phyloP scores from a whole-genome alignment of 305 asterid genomes.

The Fraxinus velutina region DNA sequence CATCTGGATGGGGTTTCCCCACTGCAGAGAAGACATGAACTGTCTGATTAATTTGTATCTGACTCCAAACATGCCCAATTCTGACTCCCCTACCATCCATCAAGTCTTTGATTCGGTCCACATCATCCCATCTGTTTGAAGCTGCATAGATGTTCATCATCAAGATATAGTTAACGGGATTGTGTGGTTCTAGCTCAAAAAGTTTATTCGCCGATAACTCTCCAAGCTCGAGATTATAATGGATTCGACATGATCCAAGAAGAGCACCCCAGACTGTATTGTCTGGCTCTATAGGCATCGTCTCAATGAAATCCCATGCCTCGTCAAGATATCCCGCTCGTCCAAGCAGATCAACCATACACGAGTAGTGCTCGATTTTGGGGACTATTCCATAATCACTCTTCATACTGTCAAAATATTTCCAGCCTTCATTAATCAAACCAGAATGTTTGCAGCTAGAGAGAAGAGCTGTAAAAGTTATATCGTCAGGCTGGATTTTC shows the following conservation, averaged over 20 bases:
- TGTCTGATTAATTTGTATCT: conserved; percentile 31
- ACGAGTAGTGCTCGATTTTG: conserved; percentile 54
- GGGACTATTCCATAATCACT: conserved; percentile 37
- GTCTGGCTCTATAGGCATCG: conserved; percentile 52
- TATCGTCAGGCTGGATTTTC: conserved; percentile 45
- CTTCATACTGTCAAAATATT: conserved; percentile 45
- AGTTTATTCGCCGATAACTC: conserved; percentile 52
- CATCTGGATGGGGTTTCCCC: conserved; percentile 42
- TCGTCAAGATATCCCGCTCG: conserved; percentile 57
- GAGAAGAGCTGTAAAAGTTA: conserved; percentile 59
- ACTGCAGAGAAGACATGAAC: conserved; percentile 33
- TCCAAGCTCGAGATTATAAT: conserved; percentile 42
- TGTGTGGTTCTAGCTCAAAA: conserved; percentile 47
- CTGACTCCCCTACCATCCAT: conserved; percentile 34
- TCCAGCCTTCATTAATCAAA: conserved; percentile 48
- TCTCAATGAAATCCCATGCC: conserved; percentile 53
- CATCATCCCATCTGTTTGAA: conserved; percentile 40
- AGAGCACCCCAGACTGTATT: conserved; percentile 55
- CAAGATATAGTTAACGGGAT: conserved; percentile 51
- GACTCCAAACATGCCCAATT: conserved; percentile 36
- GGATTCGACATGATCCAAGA: conserved; percentile 39
- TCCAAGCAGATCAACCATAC: conserved; percentile 69
- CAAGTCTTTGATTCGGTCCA: conserved; percentile 26
- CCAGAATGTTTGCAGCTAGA: conserved; percentile 52
- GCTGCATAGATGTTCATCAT: conserved; percentile 52